Base-by-base conservation (phyloP, 257 asterid species). In the Plantago major region DNA sequence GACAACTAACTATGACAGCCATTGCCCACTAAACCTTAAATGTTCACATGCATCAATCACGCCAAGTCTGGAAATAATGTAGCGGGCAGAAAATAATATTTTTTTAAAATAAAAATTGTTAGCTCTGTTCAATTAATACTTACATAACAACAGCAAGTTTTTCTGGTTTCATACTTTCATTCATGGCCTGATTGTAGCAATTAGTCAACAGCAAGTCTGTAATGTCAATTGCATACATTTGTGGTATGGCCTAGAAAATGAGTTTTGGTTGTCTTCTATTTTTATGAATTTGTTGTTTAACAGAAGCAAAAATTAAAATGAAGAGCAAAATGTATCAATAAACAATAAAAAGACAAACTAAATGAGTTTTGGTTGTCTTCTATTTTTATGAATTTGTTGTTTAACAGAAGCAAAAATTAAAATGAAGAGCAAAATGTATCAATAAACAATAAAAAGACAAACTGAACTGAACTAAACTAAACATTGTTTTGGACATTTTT, bases 401-500 rank as follows among this genome's bases (percentile, higher is more conserved):
- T 22, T 22, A 22, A 1, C 26, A 22, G 49, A 52, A 10, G 42
- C 18, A 62, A 61, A 62, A 33, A 28, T 6, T 22, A 64, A 66
- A 67, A 46, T 15, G 40, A 30, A 65, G 62, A 56, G 26, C 57
- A 61, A 22, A 58, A 43, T 66, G 19, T 11, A 22, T 22, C 26
- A 22, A 22, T 22, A 22, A 22, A 22, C 26, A 22, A 22, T 22
- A 22, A 22, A 22, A 22, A 1, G 26, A 22, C 26, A 22, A 22
- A 22, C 26, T 22, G 26, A 2, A 22, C 26, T 22, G 2, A 2
- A 33, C 40, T n/a, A 71, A 46, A 54, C 79, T 88, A 85, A 68
- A 76, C 83, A 73, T 88, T 68, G 62, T 75, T 60, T 17, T 86
- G 68, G 77, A 67, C 75, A 1, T 84, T 60, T 26, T 94, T 69